Evolutionary conservation across 1,284 basidiomycete species (phyloP).

Genomic region (Microbotryum lychnidis-dioicae): DNA sequence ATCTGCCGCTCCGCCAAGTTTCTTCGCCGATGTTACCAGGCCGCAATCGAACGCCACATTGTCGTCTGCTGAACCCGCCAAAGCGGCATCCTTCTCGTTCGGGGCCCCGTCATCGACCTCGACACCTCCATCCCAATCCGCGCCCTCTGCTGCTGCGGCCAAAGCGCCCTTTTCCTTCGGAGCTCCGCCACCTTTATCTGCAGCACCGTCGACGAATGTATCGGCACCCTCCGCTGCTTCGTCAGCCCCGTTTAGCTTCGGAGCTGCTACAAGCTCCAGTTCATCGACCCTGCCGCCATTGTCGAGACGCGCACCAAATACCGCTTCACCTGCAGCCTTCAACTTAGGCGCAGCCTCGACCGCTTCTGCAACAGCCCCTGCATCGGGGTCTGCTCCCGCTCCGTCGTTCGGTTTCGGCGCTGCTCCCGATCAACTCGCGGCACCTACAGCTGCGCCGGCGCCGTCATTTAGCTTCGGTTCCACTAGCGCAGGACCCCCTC

Average conservation of each 20-base stretch:
- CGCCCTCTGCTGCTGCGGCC: too few species aligned
- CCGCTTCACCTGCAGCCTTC: neutral
- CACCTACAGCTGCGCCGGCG: neutral
- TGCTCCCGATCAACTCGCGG: neutral
- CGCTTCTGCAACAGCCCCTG: neutral
- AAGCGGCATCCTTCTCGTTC: too few species aligned
- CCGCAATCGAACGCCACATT: too few species aligned
- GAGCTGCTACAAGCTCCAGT: neutral
- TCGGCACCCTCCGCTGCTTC: neutral
- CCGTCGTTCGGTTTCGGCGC: slow-evolving; percentile 4
- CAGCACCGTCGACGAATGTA: too few species aligned
- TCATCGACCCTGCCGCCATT: neutral
- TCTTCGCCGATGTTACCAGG: too few species aligned
- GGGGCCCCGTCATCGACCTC: too few species aligned
- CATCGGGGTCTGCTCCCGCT: neutral
- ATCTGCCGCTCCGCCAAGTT: too few species aligned
- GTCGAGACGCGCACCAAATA: neutral
- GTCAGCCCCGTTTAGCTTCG: neutral
- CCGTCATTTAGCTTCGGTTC: neutral
- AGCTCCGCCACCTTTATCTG: too few species aligned
- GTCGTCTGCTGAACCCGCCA: too few species aligned
- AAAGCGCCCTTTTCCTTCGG: too few species aligned
- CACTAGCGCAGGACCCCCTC: neutral
- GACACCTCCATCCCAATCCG: too few species aligned
- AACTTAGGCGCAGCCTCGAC: neutral